Conservation (phyloP, 495 filamentous ascomycete species). For the Umbilicaria muhlenbergii region DNA sequence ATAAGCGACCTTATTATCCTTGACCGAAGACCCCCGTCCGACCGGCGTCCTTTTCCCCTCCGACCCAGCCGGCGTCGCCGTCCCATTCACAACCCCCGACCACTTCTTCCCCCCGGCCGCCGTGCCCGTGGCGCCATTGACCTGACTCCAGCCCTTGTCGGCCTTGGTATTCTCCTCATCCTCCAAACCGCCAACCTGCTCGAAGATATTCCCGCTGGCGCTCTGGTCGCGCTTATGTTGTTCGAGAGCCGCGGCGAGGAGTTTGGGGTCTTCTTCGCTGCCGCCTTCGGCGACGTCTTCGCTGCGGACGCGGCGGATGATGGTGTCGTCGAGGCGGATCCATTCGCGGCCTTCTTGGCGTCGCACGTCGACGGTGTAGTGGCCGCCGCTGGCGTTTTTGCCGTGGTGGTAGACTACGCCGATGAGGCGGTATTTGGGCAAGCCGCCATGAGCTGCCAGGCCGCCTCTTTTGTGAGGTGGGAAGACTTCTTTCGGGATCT, state of each 20-base stretch:
- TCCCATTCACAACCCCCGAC: slow-evolving; percentile 47
- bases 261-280: slow-evolving; percentile 59
- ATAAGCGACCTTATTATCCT: slow-evolving; percentile 94
- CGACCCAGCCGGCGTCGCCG: slow-evolving; percentile 32
- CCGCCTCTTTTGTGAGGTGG: slow-evolving; percentile 53
- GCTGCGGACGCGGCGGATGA: slow-evolving; percentile 68
- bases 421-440: slow-evolving; percentile 69
- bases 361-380: slow-evolving; percentile 92
- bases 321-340: slow-evolving; percentile 90
- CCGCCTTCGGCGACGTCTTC: slow-evolving; percentile 87
- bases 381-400: slow-evolving; percentile 84
- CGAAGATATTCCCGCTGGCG: slow-evolving; percentile 47
- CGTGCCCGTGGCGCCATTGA: slow-evolving; percentile 35
- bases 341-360: slow-evolving; percentile 88
- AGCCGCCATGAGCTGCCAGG: slow-evolving; percentile 43
- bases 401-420: slow-evolving; percentile 97
- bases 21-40: slow-evolving; percentile 47
- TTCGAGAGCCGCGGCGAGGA: slow-evolving; percentile 48
- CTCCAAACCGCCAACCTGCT: slow-evolving; percentile 53
- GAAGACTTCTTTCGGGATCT: slow-evolving; percentile 89
- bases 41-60: slow-evolving; percentile 45
- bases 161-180: slow-evolving; percentile 36
- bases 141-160: slow-evolving; percentile 74
- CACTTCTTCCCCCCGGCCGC: slow-evolving; percentile 40
- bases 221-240: slow-evolving; percentile 43